Evolutionary conservation across 208 protist genomes (phyloP).

Genomic region (Tritrichomonas foetus): DNA sequence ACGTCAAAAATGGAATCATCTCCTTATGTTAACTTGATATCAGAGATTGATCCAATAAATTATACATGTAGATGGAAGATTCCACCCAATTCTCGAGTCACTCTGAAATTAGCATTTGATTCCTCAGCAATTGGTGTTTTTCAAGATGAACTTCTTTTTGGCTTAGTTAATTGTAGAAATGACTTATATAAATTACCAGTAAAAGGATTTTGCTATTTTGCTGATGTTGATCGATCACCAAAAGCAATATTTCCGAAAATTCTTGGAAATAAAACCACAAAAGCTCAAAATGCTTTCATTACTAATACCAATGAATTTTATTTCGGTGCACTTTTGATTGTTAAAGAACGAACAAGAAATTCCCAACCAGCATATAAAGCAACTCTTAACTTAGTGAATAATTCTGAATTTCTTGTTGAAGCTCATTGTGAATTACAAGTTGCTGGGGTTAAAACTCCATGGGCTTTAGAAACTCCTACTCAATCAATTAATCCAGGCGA

Average conservation of each 20-base stretch:
- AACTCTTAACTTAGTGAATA: background rate
- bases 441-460: background rate
- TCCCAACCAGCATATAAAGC: background rate
- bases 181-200: background rate
- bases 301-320: constrained; percentile 5
- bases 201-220: background rate
- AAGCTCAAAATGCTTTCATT: background rate
- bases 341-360: background rate
- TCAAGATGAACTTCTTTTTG: background rate
- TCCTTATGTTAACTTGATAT: background rate
- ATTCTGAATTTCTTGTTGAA: background rate
- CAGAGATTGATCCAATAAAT: constrained; percentile 4
- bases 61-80: background rate
- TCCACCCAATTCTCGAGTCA: background rate
- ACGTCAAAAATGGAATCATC: background rate
- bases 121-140: background rate
- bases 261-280: background rate
- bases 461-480: background rate
- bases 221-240: background rate
- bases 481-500: background rate
- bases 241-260: background rate
- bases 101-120: background rate
- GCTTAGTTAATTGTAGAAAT: background rate
- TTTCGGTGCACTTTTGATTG: background rate
- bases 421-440: no score